Percentiles rank a stretch among this genome's conserved stretches.
Evolutionary conservation across 2,329 filamentous ascomycete genomes (phyloP).

Genomic region (Didymella segeticola): DNA sequence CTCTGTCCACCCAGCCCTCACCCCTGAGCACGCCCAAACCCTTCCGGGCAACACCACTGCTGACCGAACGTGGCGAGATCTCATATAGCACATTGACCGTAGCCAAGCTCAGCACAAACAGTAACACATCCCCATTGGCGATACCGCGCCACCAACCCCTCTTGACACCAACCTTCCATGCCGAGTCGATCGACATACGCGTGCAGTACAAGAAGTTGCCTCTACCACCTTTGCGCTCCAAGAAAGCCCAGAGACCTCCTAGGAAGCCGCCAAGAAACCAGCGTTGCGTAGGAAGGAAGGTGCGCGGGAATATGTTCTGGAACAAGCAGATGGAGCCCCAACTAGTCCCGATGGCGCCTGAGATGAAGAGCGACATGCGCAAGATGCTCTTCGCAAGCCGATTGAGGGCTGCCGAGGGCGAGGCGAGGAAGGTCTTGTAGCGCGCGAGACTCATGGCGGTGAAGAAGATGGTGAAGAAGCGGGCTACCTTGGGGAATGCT

Average conservation of each 20-base stretch:
- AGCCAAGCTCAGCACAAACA: slow-evolving; percentile 82
- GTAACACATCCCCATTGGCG: slow-evolving; percentile 80
- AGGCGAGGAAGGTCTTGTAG: slow-evolving; percentile 71
- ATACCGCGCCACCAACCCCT: slow-evolving; percentile 84
- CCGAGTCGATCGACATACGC: slow-evolving; percentile 77
- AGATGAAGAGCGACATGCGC: slow-evolving; percentile 77
- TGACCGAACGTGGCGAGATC: slow-evolving; percentile 70
- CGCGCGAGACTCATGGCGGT: slow-evolving; percentile 73
- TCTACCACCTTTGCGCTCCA: slow-evolving; percentile 66
- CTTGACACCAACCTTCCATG: slow-evolving; percentile 96
- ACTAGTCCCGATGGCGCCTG: slow-evolving; percentile 80
- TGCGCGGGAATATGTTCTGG: slow-evolving; percentile 76
- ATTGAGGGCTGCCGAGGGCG: slow-evolving; percentile 72
- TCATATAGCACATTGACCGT: slow-evolving; percentile 81
- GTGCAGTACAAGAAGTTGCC: slow-evolving; percentile 80
- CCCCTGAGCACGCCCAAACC: slow-evolving; percentile 75
- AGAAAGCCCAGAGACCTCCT: slow-evolving; percentile 83
- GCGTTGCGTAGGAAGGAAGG: slow-evolving; percentile 78
- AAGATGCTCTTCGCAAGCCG: slow-evolving; percentile 72
- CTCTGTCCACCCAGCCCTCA: slow-evolving; percentile 75
- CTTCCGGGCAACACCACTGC: slow-evolving; percentile 72
- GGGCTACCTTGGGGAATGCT: slow-evolving; percentile 78
- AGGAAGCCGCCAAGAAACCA: slow-evolving; percentile 90
- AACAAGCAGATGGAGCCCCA: slow-evolving; percentile 94
- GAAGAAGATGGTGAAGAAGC: slow-evolving; percentile 79